Evolutionary conservation across 331 rosid genomes (phyloP).

Genomic region (Stylosanthes scabra): DNA sequence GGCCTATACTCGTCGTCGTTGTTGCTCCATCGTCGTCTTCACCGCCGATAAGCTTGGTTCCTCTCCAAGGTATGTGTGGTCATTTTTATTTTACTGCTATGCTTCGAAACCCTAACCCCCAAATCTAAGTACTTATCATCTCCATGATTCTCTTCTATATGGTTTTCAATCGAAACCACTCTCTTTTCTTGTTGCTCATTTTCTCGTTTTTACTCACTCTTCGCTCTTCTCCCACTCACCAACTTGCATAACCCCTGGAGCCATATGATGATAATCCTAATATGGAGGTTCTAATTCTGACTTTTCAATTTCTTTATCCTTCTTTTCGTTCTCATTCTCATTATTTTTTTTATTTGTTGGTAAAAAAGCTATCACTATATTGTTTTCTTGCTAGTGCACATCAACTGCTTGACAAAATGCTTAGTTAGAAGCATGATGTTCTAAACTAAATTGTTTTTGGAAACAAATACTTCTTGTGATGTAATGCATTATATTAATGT

Average conservation of each 20-base stretch:
- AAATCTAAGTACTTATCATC: constrained; percentile 32
- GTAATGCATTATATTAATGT: no score
- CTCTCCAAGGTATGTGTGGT: no score
- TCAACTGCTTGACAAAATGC: no score
- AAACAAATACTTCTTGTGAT: no score
- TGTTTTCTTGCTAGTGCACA: neutral
- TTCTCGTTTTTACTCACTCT: constrained; percentile 4
- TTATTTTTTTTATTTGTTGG: neutral
- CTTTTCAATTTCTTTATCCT: no score
- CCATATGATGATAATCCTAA: constrained; percentile 47
- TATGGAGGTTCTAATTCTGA: constrained; percentile 60
- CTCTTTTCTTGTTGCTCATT: constrained; percentile 46
- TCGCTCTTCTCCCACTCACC: neutral
- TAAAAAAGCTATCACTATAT: neutral
- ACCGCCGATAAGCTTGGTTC: no score
- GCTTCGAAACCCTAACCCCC: no score
- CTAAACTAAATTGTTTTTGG: no score
- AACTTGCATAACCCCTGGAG: constrained; percentile 11
- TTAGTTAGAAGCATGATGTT: no score
- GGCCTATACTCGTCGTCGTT: no score
- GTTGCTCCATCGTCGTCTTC: no score
- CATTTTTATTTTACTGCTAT: no score
- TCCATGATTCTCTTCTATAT: constrained; percentile 43
- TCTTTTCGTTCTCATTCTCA: neutral
- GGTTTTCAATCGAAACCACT: constrained; percentile 69